phyloP scores from a whole-genome alignment of 2,329 filamentous ascomycete species.

The Fusarium algeriense region DNA sequence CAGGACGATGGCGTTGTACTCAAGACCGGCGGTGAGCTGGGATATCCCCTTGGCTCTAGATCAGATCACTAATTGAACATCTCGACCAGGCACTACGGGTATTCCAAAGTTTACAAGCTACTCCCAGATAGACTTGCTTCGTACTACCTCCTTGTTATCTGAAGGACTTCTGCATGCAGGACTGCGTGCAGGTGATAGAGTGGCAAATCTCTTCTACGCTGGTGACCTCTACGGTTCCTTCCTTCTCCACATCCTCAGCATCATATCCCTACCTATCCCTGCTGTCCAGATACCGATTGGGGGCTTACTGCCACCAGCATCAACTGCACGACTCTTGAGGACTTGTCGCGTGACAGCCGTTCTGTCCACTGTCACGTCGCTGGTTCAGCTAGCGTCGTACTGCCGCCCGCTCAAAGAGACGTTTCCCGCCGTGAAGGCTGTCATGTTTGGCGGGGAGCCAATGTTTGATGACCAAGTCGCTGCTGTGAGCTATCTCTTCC shows the following conservation, averaged over 20 bases:
- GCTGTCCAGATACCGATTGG: background rate
- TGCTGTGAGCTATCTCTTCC: background rate
- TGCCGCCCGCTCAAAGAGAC: background rate
- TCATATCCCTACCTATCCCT: background rate
- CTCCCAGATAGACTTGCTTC: background rate
- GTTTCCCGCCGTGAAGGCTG: background rate
- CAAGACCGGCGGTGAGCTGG: background rate
- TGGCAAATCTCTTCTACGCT: background rate
- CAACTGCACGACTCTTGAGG: background rate
- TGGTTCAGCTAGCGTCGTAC: background rate
- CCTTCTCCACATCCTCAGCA: background rate
- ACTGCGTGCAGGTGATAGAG: background rate
- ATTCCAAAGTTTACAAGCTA: background rate
- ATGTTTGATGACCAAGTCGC: constrained; percentile 1
- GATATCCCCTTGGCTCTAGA: accelerated
- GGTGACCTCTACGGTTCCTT: background rate
- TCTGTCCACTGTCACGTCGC: background rate
- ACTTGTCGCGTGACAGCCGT: constrained; percentile 1
- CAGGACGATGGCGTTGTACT: background rate
- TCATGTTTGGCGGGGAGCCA: constrained; percentile 10
- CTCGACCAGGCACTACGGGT: background rate
- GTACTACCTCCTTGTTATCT: background rate
- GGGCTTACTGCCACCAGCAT: background rate
- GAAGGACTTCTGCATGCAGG: background rate
- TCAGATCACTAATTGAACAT: accelerated